Evolutionary conservation across 192 early-diverging fungal species (phyloP), one percentile per base, ranked within the genome.

Genomic region (Chytriomyces confervae): DNA sequence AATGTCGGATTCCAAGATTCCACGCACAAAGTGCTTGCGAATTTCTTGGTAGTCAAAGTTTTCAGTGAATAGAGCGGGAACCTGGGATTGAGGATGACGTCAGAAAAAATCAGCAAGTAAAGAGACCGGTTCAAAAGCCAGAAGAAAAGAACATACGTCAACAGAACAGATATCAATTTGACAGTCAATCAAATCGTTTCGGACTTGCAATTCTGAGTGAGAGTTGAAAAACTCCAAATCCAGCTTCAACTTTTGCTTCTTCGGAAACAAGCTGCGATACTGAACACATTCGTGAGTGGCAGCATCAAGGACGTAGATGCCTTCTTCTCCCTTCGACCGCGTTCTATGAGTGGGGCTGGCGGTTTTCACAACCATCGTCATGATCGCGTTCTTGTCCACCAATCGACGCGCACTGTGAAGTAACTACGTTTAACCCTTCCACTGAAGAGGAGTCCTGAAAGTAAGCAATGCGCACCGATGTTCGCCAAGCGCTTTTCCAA

Each of bases 21-120:
- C 95, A 43, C 91, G 87, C 50, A 97, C 90, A 84, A 99, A 99
- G 83, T 99, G 93, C 27, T 86, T 85, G 24, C 95, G 89, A 61
- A 97, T 87, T 65, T 92, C 90, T 82, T 97, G 96, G 84, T 95
- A 99, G 86, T 99, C 97, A 87, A 97, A 98, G 86, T 98, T 98
- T 79, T 99, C 96, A 8, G 92, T 94, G 76, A 98, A 97, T 67
- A 97, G 86, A 2, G 95, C 90, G 27, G 94, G 92, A 5, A 96
- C 94, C 89, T 91, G 60, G 5, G 10, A 27, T 64, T 18, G 11
- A 64, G 36, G 36, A 36, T 36, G 36, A 36, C 36, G 36, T 36
- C 36, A 36, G 36, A 2, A 36, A 36, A 36, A 36, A 4, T 36
- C 3, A 36, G 27, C 84, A 44, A 68, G 45, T 51, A 1, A 65